Conservation (phyloP, 495 filamentous ascomycete genomes). For the Penicillium antarcticum region DNA sequence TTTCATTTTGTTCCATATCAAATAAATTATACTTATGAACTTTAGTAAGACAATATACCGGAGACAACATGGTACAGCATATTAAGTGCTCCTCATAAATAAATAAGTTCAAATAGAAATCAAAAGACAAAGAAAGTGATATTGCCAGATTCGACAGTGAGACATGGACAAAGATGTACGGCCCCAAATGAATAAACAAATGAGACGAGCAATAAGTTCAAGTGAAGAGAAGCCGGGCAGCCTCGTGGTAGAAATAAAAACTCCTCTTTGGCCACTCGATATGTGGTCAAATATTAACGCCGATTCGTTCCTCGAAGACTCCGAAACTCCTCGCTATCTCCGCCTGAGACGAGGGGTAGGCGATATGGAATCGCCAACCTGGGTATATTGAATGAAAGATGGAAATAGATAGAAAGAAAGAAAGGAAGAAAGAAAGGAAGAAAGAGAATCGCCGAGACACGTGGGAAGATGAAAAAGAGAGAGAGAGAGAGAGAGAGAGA, state of each 20-base stretch:
- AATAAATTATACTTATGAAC: too few relatives aligned
- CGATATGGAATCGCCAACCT: constrained; percentile 2
- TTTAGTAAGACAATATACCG: too few relatives aligned
- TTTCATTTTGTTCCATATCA: too few relatives aligned
- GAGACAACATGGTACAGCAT: constrained; percentile 4
- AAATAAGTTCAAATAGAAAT: background rate
- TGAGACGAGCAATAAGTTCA: background rate
- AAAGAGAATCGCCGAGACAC: background rate
- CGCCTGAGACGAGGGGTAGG: background rate
- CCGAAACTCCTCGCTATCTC: background rate
- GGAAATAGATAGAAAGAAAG: background rate
- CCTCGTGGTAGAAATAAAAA: background rate
- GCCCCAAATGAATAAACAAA: background rate
- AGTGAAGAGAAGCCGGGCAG: background rate
- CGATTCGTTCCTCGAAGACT: background rate
- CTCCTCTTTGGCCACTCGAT: background rate
- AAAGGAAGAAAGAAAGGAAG: background rate
- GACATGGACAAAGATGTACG: constrained; percentile 54
- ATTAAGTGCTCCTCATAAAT: background rate
- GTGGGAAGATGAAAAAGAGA: background rate
- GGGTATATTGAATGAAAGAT: constrained; percentile 8
- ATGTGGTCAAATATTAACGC: background rate
- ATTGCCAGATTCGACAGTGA: constrained; percentile 12
- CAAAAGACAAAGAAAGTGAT: background rate
- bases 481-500: background rate